Percentiles rank a stretch among this genome's conserved stretches.
These are phyloP conservation scores for Saccharomycopsis fodiens DNA, from an alignment of 805 yeast genomes.

Conservation along the genomic window DNA sequence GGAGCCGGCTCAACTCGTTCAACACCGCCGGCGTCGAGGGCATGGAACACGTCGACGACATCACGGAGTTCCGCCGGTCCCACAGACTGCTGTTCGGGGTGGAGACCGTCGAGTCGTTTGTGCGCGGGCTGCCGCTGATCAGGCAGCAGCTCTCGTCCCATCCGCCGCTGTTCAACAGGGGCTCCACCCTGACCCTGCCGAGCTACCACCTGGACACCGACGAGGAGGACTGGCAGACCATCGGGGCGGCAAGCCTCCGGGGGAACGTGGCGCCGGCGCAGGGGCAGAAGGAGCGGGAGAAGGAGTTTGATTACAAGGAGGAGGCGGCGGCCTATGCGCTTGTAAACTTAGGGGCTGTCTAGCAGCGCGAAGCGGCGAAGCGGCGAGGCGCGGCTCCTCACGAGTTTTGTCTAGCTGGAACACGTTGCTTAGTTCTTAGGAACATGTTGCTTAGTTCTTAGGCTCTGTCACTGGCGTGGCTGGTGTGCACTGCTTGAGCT, in stretches of 20 bases:
- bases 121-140: conserved; percentile 1
- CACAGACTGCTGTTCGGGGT: neutral
- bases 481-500: too few species aligned
- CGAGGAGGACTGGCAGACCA: conserved; percentile 93
- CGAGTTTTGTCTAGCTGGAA: too few species aligned
- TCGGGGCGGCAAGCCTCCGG: conserved; percentile 70
- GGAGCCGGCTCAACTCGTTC: conserved; percentile 20
- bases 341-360: conserved; percentile 40
- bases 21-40: neutral
- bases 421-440: too few species aligned
- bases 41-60: conserved; percentile 8
- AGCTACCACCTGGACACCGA: conserved; percentile 63
- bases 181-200: conserved; percentile 8
- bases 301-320: conserved; percentile 26
- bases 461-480: too few species aligned
- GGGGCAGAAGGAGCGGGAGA: conserved; percentile 8
- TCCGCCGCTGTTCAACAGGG: neutral
- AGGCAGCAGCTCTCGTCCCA: conserved; percentile 5
- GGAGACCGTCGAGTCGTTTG: neutral
- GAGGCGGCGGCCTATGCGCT: conserved; percentile 60
- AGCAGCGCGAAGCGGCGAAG: too few species aligned
- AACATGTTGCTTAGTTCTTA: too few species aligned
- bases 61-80: neutral
- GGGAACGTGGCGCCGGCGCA: conserved; percentile 11
- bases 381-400: too few species aligned